Evolutionary conservation across 805 yeast genomes (phyloP), one percentile per base, ranked within the genome.

Genomic region (Lipomyces sp.): DNA sequence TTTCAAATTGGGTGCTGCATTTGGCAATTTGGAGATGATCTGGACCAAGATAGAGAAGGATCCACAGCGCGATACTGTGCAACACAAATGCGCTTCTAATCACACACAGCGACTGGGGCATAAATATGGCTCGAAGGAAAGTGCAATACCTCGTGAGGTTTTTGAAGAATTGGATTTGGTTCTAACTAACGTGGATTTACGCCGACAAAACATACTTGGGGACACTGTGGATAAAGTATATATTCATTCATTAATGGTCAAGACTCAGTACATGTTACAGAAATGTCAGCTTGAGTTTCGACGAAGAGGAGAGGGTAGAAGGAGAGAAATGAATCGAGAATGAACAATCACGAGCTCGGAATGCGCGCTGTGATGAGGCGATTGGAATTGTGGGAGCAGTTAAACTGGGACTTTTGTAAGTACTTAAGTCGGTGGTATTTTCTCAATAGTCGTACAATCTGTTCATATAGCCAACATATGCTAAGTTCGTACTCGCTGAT

Each of bases 1-100:
- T 6, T 13, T 32, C 8, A 53, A 50, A 34, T 53, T 65, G 15
- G 68, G 68, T 10, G n/a, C 18, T 11, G 65, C 68, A 10, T 29
- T 6, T 6, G n/a, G 33, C 6, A 32, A 48, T 13, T 53, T 59
- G 53, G 54, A 59, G n/a, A 11, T 32, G 10, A 30, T 62, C n/a
- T 51, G 54, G 54, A 5, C 8, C 15, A 51, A 6, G 54, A 6
- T 51, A 11, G n/a, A 51, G 7, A 10, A n/a, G 15, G 34, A 51
- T 29, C 54, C 54, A 2, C 34, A 29, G 6, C 4, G 34, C 54
- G 54, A 51, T 8, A 32, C 24, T 2, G 54, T 42, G 48, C 48
- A 3, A 24, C 15, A 42, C 48, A 42, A 42, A 42, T 18, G 48
- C 18, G 48, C 48, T 4, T 7, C 24, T n/a, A 10, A 4, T n/a